Conservation (phyloP, 1,139 yeast genomes). For the Scheffersomyces titani region DNA sequence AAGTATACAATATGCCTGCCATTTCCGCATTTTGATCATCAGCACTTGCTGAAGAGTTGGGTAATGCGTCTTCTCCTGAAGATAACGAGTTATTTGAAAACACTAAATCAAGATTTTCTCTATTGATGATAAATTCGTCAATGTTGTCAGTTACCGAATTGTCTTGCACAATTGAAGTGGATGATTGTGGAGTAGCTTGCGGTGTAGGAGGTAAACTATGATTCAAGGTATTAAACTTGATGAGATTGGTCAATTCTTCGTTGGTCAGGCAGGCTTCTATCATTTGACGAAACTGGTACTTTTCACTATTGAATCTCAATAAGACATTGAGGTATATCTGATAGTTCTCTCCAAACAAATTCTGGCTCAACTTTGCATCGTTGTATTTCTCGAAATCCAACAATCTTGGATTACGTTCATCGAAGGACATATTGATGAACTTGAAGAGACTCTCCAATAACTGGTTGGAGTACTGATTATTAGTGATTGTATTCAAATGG, state of each 20-base stretch:
- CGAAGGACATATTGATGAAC: slow-evolving; percentile 27
- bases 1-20: slow-evolving; percentile 63
- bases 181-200: neutral
- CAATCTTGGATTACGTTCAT: slow-evolving; percentile 13
- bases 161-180: slow-evolving; percentile 1
- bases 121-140: slow-evolving; percentile 17
- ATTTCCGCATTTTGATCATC: slow-evolving; percentile 33
- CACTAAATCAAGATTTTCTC: slow-evolving; percentile 35
- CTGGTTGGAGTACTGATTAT: slow-evolving; percentile 47
- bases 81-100: slow-evolving; percentile 16
- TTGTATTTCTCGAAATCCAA: slow-evolving; percentile 22
- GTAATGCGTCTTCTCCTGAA: slow-evolving; percentile 12
- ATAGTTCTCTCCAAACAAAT: slow-evolving; percentile 28
- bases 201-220: slow-evolving; percentile 5
- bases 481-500: slow-evolving; percentile 59
- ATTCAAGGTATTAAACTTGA: slow-evolving; percentile 32
- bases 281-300: slow-evolving; percentile 43
- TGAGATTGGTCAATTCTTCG: slow-evolving; percentile 40
- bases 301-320: slow-evolving; percentile 44
- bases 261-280: slow-evolving; percentile 44
- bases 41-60: slow-evolving; percentile 9
- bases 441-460: slow-evolving; percentile 43
- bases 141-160: slow-evolving; percentile 2
- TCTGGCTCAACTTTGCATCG: slow-evolving; percentile 23
- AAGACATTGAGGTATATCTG: slow-evolving; percentile 36